Evolutionary conservation across 345 rosid genomes (phyloP), one percentile per base, ranked within the genome.

Genomic region (Dimocarpus longan): DNA sequence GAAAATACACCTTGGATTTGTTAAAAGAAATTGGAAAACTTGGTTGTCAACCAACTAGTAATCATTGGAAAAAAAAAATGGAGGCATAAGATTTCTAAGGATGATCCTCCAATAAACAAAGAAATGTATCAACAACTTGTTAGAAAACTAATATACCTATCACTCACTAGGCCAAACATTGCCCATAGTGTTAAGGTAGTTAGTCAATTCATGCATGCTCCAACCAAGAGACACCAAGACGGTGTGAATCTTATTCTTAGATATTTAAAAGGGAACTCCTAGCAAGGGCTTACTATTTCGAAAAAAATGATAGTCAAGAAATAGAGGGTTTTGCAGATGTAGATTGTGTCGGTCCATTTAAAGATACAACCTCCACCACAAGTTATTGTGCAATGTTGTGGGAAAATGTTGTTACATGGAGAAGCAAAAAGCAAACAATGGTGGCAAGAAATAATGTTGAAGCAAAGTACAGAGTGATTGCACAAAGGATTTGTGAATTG

Each of bases 111-210:
- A 4, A 8, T 40, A 28, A 7, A 68, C 18, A 32, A 7, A 32
- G 46, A 19, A 32, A 5, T 13, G 40, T 69, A 43, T 12, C 0
- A 69, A 18, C 22, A 42, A 8, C 7, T 69, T 6, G 26, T 71
- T 11, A 40, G 62, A 71, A 71, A 48, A 71, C 18, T 71, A 12
- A 50, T 71, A 48, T 22, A 71, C 18, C 43, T 71, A n/a, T 21
- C 63, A 10, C 40, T 71, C 16, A 11, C 8, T 21, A 52, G 63
- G 10, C 74, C 42, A 3, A 18, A 48, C 40, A 71, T 71, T 48
- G 19, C 63, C 11, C 50, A 50, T 71, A 71, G 5, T 43, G 42
- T 71, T 12, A 71, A 62, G 10, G 74, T 71, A 13, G 40, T 48
- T 21, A 71, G n/a, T 71, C 28, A 26, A 26, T 26, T 48, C 5